Conservation (phyloP, 805 yeast species). For the Candida xyloterini region DNA sequence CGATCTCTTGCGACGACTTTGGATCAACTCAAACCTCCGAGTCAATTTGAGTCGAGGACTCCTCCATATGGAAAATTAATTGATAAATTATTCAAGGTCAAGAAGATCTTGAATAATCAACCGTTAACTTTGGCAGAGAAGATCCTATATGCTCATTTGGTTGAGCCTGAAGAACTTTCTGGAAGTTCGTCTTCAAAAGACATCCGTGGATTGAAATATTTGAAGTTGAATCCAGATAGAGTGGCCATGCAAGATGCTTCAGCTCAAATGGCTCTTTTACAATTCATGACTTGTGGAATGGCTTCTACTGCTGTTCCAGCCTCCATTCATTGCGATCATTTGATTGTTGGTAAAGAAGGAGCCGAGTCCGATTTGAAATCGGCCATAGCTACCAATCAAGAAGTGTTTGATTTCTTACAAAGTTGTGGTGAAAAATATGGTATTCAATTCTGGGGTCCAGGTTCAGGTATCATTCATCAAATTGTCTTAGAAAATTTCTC, state of each 20-base stretch:
- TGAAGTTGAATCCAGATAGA: slow-evolving; percentile 94
- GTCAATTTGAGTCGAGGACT: slow-evolving; percentile 62
- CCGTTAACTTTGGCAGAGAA: slow-evolving; percentile 96
- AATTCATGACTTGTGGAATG: slow-evolving; percentile 94
- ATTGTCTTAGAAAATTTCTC: slow-evolving; percentile 95
- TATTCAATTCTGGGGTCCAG: slow-evolving; percentile 98
- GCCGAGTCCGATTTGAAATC: slow-evolving; percentile 80
- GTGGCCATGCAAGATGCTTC: slow-evolving; percentile 99
- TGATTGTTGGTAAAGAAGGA: slow-evolving; percentile 94
- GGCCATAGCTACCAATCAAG: slow-evolving; percentile 87
- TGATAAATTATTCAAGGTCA: slow-evolving; percentile 49
- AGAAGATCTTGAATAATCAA: slow-evolving; percentile 30
- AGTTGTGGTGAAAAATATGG: slow-evolving; percentile 92
- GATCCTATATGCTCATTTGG: slow-evolving; percentile 91
- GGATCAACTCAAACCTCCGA: slow-evolving; percentile 43
- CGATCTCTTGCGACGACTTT: slow-evolving; percentile 29
- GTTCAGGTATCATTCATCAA: slow-evolving; percentile 97
- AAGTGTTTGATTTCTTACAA: slow-evolving; percentile 88
- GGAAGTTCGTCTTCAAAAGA: slow-evolving; percentile 33
- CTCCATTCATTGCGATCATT: slow-evolving; percentile 96
- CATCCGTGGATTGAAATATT: slow-evolving; percentile 83
- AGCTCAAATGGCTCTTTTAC: slow-evolving; percentile 96
- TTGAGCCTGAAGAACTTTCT: slow-evolving; percentile 84
- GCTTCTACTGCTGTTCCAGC: slow-evolving; percentile 90
- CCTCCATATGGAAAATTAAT: slow-evolving; percentile 87